Evolutionary conservation across 805 yeast species (phyloP).

Genomic region (Yarrowia sp.): DNA sequence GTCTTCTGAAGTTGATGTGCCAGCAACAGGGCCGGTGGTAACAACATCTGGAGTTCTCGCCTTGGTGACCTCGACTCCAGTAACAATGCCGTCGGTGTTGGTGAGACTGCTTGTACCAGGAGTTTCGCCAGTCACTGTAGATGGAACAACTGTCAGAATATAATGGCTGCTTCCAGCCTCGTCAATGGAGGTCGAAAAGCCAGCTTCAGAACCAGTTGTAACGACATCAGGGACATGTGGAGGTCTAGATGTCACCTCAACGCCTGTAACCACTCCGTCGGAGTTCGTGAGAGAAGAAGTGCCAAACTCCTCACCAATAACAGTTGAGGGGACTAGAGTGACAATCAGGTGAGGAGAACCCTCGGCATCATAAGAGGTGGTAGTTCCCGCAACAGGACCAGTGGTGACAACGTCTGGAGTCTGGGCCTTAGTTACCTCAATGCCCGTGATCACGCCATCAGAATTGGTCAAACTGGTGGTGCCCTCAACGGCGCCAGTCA

Average conservation of each 20-base stretch:
- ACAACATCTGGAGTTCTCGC: too few relatives aligned
- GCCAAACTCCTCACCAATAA: not conserved
- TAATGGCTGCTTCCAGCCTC: too few relatives aligned
- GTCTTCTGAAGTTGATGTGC: not conserved
- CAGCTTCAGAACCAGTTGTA: too few relatives aligned
- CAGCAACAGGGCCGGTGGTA: not conserved
- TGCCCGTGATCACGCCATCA: not conserved
- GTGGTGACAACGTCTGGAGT: not conserved
- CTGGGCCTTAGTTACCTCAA: not conserved
- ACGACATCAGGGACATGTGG: too few relatives aligned
- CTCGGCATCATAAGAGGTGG: not conserved
- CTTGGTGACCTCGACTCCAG: not conserved
- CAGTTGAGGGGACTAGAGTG: not conserved
- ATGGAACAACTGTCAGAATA: not conserved
- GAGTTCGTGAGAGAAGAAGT: too few relatives aligned
- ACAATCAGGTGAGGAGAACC: not conserved
- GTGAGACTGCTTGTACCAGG: too few relatives aligned
- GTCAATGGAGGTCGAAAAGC: too few relatives aligned
- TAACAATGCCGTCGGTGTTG: not conserved
- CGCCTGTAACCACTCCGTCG: too few relatives aligned
- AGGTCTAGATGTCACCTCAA: too few relatives aligned
- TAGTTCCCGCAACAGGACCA: not conserved
- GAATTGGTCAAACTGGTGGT: not conserved
- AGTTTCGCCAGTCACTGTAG: not conserved
- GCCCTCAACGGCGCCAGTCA: not conserved